Conservation (phyloP, 2,329 filamentous ascomycete species). For the Epichloe elymi region DNA sequence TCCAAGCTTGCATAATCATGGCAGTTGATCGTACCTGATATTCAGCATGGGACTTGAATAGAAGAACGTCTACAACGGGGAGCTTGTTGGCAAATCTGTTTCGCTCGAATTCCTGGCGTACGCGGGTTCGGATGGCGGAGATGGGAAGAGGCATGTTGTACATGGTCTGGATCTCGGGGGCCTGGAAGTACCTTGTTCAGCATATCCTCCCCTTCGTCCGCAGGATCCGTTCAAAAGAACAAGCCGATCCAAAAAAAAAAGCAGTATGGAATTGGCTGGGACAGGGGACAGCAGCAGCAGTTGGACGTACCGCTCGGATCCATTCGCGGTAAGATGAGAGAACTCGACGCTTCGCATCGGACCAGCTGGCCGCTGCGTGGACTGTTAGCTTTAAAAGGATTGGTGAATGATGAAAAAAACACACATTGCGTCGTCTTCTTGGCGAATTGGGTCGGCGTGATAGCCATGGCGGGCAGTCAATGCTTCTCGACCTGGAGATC, state of each 20-base stretch:
- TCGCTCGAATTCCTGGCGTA: conserved; percentile 93
- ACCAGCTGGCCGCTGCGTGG: conserved; percentile 67
- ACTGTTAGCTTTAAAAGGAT: conserved; percentile 20
- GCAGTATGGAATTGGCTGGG: neutral
- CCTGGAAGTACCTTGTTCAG: conserved; percentile 37
- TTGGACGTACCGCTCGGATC: conserved; percentile 75
- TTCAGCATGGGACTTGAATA: conserved; percentile 85
- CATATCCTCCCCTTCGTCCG: neutral
- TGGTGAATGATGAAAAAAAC: conserved; percentile 18
- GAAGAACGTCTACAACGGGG: conserved; percentile 72
- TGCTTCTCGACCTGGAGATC: conserved; percentile 18
- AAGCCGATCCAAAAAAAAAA: neutral
- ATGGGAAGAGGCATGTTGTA: conserved; percentile 87
- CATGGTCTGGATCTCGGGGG: conserved; percentile 93
- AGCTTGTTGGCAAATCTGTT: conserved; percentile 89
- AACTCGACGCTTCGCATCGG: conserved; percentile 77
- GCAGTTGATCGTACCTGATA: conserved; percentile 62
- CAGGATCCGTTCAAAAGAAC: neutral
- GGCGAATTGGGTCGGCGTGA: conserved; percentile 87
- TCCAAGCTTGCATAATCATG: neutral
- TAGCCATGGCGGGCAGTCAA: conserved; percentile 54
- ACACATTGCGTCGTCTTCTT: conserved; percentile 66
- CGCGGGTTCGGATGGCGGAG: conserved; percentile 77
- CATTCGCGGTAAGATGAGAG: conserved; percentile 86
- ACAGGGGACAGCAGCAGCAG: neutral